Evolutionary conservation across 1,284 basidiomycete genomes (phyloP), one percentile per base, ranked within the genome.

Genomic region (Cronartium ribicola): DNA sequence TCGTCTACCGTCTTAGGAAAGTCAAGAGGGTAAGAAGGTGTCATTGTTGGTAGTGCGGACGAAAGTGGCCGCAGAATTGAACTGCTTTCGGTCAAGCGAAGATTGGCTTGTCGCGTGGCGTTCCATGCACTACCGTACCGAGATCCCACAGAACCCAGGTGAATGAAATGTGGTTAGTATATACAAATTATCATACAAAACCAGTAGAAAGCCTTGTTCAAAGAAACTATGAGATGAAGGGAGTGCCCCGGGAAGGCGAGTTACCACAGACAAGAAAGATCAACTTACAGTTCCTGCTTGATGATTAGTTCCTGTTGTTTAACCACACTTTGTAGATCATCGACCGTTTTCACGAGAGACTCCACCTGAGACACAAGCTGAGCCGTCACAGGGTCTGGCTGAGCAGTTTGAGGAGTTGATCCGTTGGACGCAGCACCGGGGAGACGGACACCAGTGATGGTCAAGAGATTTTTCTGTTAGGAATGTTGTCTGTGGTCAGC

Each of bases 221-320:
- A 55, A 14, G 22, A 4, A 10, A 36, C 17, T 0, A 51, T 13
- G 46, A 36, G 13, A 48, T 46, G 43, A 29, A 13, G 17, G 37
- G 8, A 46, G 29, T 29, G 29, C 29, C 29, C 29, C 2, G 29
- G 29, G 29, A 29, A 29, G 29, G 29, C 29, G 29, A 29, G n/a
- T 29, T 29, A 29, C 29, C 10, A 40, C 41, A 62, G 11, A 44
- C 7, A 14, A 43, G n/a, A 14, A 10, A 36, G 6, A 43, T 44
- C 36, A 20, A 63, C 46, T 72, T 51, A 74, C 71, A 74, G 64
- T 36, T 74, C 71, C 62, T 67, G 64, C 43, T 61, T 66, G 36
- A 74, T 74, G 14, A 55, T 74, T n/a, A 43, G 46, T 60, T 74
- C 71, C 62, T 74, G 71, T 60, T 66, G 55, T 22, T 74, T 74